Conservation (phyloP, 768 basidiomycete species). For the Ramaria sp. region DNA sequence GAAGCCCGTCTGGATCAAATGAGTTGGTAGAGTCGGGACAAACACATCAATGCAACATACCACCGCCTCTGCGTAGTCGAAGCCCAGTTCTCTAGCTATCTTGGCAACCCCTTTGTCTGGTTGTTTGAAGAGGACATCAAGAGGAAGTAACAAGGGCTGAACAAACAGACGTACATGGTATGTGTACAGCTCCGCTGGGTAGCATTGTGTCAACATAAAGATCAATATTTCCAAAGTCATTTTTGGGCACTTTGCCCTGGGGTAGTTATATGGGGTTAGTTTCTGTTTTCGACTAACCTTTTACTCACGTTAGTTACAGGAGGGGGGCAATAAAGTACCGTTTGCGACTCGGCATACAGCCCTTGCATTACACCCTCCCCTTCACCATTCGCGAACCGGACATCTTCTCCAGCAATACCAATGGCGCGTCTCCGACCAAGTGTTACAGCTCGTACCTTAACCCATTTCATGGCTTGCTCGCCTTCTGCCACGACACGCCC, state of each 20-base stretch:
- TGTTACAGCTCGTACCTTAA: slow-evolving; percentile 78
- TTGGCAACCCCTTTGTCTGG: slow-evolving; percentile 81
- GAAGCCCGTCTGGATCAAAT: slow-evolving; percentile 66
- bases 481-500: slow-evolving; percentile 66
- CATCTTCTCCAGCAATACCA: slow-evolving; percentile 35
- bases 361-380: slow-evolving; percentile 61
- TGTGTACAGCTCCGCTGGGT: slow-evolving; percentile 73
- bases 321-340: slow-evolving; percentile 65
- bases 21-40: background rate
- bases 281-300: background rate
- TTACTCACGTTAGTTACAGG: slow-evolving; percentile 74
- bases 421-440: slow-evolving; percentile 66
- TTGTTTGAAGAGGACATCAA: slow-evolving; percentile 7
- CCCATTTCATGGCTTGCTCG: slow-evolving; percentile 81
- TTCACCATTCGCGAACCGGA: slow-evolving; percentile 21
- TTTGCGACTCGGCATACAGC: slow-evolving; percentile 77
- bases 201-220: slow-evolving; percentile 93
- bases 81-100: slow-evolving; percentile 75
- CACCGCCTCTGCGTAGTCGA: slow-evolving; percentile 92
- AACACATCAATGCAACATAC: slow-evolving; percentile 37
- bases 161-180: slow-evolving; percentile 67
- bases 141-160: slow-evolving; percentile 6
- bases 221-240: slow-evolving; percentile 95
- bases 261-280: background rate
- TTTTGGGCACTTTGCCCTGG: slow-evolving; percentile 89